phyloP scores from a whole-genome alignment of 169 alveolate genomes.

The Toxoplasma gondii region DNA sequence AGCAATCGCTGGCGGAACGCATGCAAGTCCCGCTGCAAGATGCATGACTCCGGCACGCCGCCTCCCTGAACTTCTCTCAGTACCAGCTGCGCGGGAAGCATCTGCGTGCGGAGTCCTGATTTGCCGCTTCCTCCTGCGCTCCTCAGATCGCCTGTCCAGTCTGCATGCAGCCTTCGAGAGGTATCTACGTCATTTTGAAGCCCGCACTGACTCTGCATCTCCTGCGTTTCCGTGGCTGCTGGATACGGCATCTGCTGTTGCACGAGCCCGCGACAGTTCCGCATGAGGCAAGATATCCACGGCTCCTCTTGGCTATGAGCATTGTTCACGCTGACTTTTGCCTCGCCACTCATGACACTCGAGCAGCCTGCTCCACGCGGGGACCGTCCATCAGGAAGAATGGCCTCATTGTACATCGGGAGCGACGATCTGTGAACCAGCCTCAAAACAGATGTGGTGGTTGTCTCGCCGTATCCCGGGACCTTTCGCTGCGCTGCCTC shows the following conservation, averaged over 20 bases:
- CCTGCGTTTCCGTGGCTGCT: not conserved
- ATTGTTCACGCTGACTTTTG: not conserved
- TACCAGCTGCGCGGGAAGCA: not conserved
- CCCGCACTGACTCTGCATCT: not conserved
- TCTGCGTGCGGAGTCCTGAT: not conserved
- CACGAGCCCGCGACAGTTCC: not conserved
- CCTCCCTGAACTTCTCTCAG: not conserved
- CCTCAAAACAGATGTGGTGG: not conserved
- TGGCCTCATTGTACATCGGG: not conserved
- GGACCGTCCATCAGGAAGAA: not conserved
- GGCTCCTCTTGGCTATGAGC: not conserved
- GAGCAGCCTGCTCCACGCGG: not conserved
- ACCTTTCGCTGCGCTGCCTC: not conserved
- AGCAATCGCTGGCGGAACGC: not conserved
- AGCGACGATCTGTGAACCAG: conserved; percentile 5
- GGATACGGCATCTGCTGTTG: not conserved
- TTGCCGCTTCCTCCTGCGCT: not conserved
- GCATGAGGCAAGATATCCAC: conserved; percentile 4
- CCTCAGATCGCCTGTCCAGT: not conserved
- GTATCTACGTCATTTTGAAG: not conserved
- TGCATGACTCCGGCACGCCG: not conserved
- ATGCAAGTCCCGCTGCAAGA: not conserved
- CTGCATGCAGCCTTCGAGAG: not conserved
- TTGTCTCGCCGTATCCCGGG: conserved; percentile 21
- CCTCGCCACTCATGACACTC: not conserved